phyloP scores from a whole-genome alignment of 331 rosid genomes.

The Quercus lobata region DNA sequence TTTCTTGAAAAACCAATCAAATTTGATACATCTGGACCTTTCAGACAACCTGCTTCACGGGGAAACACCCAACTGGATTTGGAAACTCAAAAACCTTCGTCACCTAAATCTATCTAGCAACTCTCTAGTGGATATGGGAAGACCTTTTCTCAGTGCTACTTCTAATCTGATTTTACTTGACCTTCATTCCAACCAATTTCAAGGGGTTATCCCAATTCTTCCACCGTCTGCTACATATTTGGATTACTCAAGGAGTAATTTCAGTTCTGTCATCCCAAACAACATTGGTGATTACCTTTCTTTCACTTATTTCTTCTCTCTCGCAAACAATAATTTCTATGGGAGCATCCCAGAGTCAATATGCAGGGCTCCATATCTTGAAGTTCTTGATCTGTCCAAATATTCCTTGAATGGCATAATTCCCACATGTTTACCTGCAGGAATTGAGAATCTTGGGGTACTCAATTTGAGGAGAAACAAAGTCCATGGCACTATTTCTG shows the following conservation, averaged over 20 bases:
- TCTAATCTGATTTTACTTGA: not conserved
- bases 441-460: constrained; percentile 21
- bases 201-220: not conserved
- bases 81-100: not conserved
- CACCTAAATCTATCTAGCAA: constrained; percentile 17
- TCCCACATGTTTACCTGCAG: constrained; percentile 29
- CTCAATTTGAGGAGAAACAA: constrained; percentile 43
- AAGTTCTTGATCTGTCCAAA: constrained; percentile 57
- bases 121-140: not conserved
- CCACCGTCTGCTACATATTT: not conserved
- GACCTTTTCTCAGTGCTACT: not conserved
- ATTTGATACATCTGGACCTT: constrained; percentile 25
- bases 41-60: constrained; percentile 45
- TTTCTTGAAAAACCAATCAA: constrained; percentile 39
- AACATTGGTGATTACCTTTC: not conserved
- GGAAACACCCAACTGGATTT: constrained; percentile 51
- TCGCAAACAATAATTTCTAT: constrained; percentile 27
- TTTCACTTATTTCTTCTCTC: constrained; percentile 28
- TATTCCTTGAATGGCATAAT: constrained; percentile 38
- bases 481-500: constrained; percentile 26
- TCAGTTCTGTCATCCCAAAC: constrained; percentile 1
- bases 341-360: constrained; percentile 47
- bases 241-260: constrained; percentile 24
- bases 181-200: constrained; percentile 24
- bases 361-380: constrained; percentile 45